Base-by-base conservation (phyloP, 2,329 filamentous ascomycete species). In the Pestalotiopsis sp. region DNA sequence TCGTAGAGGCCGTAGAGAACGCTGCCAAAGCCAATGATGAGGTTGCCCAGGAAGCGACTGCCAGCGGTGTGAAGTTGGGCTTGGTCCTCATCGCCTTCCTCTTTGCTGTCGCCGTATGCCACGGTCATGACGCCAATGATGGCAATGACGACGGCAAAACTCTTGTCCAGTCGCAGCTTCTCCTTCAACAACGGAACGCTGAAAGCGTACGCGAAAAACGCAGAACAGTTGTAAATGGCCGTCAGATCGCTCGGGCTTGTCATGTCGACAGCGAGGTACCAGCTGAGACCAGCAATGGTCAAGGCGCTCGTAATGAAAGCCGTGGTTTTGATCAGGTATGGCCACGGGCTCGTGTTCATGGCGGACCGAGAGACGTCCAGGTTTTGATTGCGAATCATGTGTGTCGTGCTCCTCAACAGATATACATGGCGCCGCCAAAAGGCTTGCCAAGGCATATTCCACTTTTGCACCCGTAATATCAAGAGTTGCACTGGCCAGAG, bases 201-300 rank as follows among this genome's bases (percentile, higher is more conserved):
- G 78, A 99, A 99, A 13, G 93, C 95, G 78, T 99, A 99, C 63
- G 96, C 96, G 80, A 99, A 99, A 82, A 99, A 99, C 69, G 96
- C 95, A 66, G 93, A 97, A 85, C 96, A 99, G 83, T 99, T 99
- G 87, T 99, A 99, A 75, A 99, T 99, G 67, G 96, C 96, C 0
- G 96, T 99, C 75, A 99, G 83, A 80, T 99, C 96, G 73, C 92
- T 94, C 2, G 96, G 92, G 3, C 93, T 97, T 1, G 96, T 99
- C 85, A 97, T 83, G 81, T 94, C 93, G 69, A 99, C 95, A 17
- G 96, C 95, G 45, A 98, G 86, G 77, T 98, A 99, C 96, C 96
- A 99, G 75, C 92, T 95, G 66, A 95, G 89, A 31, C 96, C 96
- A 0, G 95, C 96, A 52, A 98, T 84, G 2, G 96, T 99, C 68